phyloP scores from a whole-genome alignment of 306 rosid genomes.

The Pyrus bretschneideri region DNA sequence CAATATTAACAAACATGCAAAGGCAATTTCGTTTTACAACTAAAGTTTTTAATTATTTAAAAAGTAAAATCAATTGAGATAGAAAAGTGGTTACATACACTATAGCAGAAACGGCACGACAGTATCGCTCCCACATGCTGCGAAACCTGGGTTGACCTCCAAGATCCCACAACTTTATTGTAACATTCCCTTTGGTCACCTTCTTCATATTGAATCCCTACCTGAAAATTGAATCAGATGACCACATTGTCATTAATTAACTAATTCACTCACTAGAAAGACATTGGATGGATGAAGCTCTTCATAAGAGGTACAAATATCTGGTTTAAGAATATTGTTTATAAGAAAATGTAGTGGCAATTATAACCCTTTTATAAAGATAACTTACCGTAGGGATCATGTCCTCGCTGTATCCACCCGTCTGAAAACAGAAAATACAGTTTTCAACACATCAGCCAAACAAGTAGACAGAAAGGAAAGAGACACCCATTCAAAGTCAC shows the following conservation, averaged over 20 bases:
- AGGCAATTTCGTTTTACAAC: background rate
- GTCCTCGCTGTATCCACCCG: constrained; percentile 95
- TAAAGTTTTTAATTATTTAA: background rate
- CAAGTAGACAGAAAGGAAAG: constrained; percentile 3
- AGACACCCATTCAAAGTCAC: background rate
- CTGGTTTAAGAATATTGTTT: background rate
- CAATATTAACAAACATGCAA: no score
- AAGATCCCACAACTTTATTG: constrained; percentile 93
- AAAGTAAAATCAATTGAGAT: constrained; percentile 6
- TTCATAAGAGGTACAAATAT: background rate
- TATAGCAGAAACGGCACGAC: constrained; percentile 89
- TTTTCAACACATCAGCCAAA: constrained; percentile 9
- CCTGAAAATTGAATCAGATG: constrained; percentile 43
- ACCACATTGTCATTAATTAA: background rate
- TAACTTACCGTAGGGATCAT: constrained; percentile 86
- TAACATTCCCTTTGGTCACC: constrained; percentile 89
- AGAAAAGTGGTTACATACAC: constrained; percentile 47
- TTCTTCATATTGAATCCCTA: constrained; percentile 93
- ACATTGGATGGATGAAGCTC: background rate
- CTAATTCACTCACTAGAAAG: background rate
- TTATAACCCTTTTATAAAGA: background rate
- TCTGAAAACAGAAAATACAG: constrained; percentile 25
- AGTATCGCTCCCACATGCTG: constrained; percentile 96
- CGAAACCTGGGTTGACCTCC: constrained; percentile 97
- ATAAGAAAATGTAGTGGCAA: background rate